Evolutionary conservation across 129 eudicot species (phyloP).

Genomic region (Heracleum sosnowskyi): DNA sequence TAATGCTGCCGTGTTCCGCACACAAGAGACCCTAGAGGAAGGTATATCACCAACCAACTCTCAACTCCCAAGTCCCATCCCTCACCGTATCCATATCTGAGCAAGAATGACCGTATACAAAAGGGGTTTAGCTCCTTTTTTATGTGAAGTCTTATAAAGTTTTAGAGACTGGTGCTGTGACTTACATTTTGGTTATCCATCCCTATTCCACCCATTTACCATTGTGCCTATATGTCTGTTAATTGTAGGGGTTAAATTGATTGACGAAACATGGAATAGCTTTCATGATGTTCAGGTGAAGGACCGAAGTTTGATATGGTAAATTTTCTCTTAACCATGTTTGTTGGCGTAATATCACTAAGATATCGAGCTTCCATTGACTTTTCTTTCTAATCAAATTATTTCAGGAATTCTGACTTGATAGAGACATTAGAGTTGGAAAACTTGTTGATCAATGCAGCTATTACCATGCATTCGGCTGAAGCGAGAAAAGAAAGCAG

Average conservation of each 20-base stretch:
- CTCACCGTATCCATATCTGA: neutral
- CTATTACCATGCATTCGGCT: conserved; percentile 96
- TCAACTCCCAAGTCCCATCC: neutral
- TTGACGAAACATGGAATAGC: conserved; percentile 93
- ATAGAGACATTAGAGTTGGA: conserved; percentile 85
- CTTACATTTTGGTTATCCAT: neutral
- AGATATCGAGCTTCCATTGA: conserved; percentile 3
- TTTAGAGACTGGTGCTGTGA: neutral
- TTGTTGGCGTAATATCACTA: conserved; percentile 6
- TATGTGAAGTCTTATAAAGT: neutral
- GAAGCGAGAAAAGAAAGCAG: conserved; percentile 98
- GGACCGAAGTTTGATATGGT: conserved; percentile 95
- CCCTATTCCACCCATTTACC: neutral
- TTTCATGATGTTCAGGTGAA: conserved; percentile 77
- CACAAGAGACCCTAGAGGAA: conserved; percentile 90
- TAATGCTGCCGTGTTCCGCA: conserved; percentile 96
- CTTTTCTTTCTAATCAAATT: neutral
- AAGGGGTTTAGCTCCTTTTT: neutral
- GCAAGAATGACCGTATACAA: neutral
- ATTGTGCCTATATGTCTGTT: neutral
- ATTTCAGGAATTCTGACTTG: conserved; percentile 90
- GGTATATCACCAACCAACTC: conserved; percentile 27
- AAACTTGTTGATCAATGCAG: conserved; percentile 80
- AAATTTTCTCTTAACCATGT: neutral
- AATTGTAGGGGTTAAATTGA: conserved; percentile 62